phyloP scores from a whole-genome alignment of 768 basidiomycete species.

The Calocybe indica region DNA sequence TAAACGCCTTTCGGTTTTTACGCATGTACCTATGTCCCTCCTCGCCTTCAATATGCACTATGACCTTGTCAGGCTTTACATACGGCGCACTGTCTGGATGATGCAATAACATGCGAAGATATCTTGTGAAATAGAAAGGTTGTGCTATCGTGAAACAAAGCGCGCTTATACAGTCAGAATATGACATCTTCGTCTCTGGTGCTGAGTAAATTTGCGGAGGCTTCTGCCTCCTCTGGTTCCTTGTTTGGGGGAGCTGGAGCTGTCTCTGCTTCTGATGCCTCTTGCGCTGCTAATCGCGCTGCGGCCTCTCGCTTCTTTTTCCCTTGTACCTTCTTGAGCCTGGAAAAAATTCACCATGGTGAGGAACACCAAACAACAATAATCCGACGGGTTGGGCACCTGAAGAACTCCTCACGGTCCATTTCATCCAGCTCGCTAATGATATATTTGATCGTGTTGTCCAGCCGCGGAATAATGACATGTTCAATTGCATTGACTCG shows the following conservation, averaged over 20 bases:
- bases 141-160: not conserved
- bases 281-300: constrained; percentile 23
- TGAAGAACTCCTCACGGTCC: constrained; percentile 94
- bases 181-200: constrained; percentile 92
- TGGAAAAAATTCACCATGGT: constrained; percentile 20
- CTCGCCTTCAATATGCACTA: constrained; percentile 40
- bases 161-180: constrained; percentile 45
- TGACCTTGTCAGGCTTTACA: constrained; percentile 1
- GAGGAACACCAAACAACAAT: not conserved
- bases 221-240: constrained; percentile 31
- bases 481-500: constrained; percentile 99
- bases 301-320: constrained; percentile 90
- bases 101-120: no score
- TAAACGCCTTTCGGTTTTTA: constrained; percentile 4
- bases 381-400: constrained; percentile 35
- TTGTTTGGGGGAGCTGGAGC: not conserved
- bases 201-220: constrained; percentile 56
- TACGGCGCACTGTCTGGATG: no score
- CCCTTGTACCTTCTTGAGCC: constrained; percentile 94
- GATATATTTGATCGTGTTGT: constrained; percentile 98
- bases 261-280: constrained; percentile 17
- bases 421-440: constrained; percentile 97
- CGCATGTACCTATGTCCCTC: constrained; percentile 59
- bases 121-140: not conserved
- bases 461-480: constrained; percentile 89